Percentiles rank a stretch among this genome's conserved stretches.
Conservation (phyloP, 441 rosid genomes). For the Sinapis alba region DNA sequence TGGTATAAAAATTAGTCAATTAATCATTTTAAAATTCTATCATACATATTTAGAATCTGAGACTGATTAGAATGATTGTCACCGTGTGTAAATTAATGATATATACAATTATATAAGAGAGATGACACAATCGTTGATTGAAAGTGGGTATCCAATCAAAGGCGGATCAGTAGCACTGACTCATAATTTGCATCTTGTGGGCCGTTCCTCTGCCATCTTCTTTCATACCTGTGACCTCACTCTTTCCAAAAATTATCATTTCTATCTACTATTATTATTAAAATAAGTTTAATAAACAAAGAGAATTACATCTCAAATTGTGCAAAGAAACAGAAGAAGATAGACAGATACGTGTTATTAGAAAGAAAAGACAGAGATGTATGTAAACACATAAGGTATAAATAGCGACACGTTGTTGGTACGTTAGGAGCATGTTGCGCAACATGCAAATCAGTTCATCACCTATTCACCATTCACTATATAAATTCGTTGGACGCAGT, state of each 20-base stretch:
- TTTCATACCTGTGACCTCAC: conserved; percentile 33
- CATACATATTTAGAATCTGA: background rate
- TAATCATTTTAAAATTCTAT: background rate
- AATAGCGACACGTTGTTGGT: conserved; percentile 25
- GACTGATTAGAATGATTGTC: background rate
- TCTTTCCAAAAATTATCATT: background rate
- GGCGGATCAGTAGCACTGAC: conserved; percentile 27
- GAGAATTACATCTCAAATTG: background rate
- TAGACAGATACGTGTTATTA: background rate
- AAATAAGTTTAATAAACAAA: background rate
- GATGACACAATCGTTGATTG: conserved; percentile 34
- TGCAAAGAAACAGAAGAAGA: background rate
- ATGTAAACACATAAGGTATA: conserved; percentile 8
- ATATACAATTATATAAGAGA: background rate
- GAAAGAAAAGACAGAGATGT: background rate
- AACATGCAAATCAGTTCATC: conserved; percentile 13
- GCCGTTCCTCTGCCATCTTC: conserved; percentile 22
- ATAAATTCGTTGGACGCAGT: background rate
- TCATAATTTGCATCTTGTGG: conserved; percentile 23
- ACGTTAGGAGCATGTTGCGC: conserved; percentile 22
- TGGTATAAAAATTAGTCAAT: background rate
- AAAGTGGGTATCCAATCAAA: conserved; percentile 31
- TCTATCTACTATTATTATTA: background rate
- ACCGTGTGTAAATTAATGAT: background rate
- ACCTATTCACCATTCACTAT: background rate